Evolutionary conservation across 331 rosid genomes (phyloP), one percentile per base, ranked within the genome.

Genomic region (Rosa hybrid): DNA sequence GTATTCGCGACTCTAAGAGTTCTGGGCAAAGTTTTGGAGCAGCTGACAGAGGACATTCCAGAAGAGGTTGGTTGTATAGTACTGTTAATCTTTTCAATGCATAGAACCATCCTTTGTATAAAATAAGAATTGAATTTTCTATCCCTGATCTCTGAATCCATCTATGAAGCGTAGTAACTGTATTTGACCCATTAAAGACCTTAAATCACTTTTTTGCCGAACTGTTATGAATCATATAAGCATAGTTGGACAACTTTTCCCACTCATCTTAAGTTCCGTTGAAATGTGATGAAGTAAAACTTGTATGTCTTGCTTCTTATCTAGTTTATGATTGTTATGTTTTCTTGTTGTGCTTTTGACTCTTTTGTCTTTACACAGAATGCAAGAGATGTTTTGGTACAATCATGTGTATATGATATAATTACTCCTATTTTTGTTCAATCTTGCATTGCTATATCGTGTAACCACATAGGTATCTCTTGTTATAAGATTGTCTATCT

Each of bases 1-100:
- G 92, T 95, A 53, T 93, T 89, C 80, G 99, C 99, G 39, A 95
- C 93, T 77, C 87, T 95, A 65, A 90, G 85, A 90, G 96, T 91
- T 72, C 84, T 95, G 77, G 97, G 92, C 57, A 91, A 82, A 42
- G 98, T 95, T 53, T 82, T 95, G 85, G 89, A 84, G 91, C 98
- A 93, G 87, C 72, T 95, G 82, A 85, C 85, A 46, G 83, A 84
- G 51, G 98, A 91, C 84, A 90, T 95, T 82, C 99, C 99, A 1
- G 97, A 88, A 60, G 97, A 95, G 98, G 99, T 95, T 86, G 71
- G 87, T 48, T 67, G 72, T 59, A 38, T 75, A 38, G 6, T 73
- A 21, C 59, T 69, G 59, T 78, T 18, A 21, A 74, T 82, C 14
- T 3, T 4, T 20, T 16, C 16, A 6, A 21, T 57, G 67, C 45